Percentiles rank a stretch among this genome's conserved stretches.
These are phyloP conservation scores for Trypethelium eluteriae DNA, from an alignment of 495 filamentous ascomycete genomes.

Conservation along the genomic window DNA sequence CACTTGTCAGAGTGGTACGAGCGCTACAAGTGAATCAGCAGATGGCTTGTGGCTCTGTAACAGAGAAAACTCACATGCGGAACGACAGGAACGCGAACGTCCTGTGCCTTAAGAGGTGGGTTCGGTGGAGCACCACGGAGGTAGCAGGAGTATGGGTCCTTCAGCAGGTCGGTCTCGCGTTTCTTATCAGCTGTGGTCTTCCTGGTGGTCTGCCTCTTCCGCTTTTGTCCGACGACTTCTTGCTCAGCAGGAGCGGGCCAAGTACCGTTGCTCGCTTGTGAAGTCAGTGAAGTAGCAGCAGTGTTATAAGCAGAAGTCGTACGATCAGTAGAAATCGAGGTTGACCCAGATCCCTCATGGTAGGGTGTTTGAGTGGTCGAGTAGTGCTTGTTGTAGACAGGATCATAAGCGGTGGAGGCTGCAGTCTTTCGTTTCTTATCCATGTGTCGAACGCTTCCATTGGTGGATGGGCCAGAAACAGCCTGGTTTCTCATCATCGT, in stretches of 20 bases:
- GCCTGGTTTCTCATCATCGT: neutral
- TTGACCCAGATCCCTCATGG: slow-evolving; percentile 56
- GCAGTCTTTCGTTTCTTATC: slow-evolving; percentile 60
- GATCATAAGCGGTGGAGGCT: slow-evolving; percentile 55
- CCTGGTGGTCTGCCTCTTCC: slow-evolving; percentile 66
- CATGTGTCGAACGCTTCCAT: slow-evolving; percentile 44
- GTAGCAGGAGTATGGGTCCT: slow-evolving; percentile 67
- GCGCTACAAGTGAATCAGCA: neutral
- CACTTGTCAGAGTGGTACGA: slow-evolving; percentile 45
- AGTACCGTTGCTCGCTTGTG: slow-evolving; percentile 48
- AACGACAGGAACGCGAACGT: slow-evolving; percentile 74
- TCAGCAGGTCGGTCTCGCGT: slow-evolving; percentile 56
- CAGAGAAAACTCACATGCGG: slow-evolving; percentile 61
- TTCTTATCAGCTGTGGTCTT: slow-evolving; percentile 65
- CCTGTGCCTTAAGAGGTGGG: slow-evolving; percentile 84
- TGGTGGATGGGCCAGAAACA: slow-evolving; percentile 16
- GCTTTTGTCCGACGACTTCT: slow-evolving; percentile 57
- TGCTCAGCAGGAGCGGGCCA: slow-evolving; percentile 40
- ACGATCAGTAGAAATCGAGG: slow-evolving; percentile 73
- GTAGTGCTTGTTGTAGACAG: slow-evolving; percentile 54
- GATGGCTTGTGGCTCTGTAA: neutral
- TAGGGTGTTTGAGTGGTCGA: slow-evolving; percentile 66
- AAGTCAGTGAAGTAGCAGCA: slow-evolving; percentile 82
- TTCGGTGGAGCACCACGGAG: slow-evolving; percentile 60
- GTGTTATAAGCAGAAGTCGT: slow-evolving; percentile 72